Evolutionary conservation across 108 stramenopile genomes (phyloP), one percentile per base, ranked within the genome.

Genomic region (Chaetoceros tenuissimus): DNA sequence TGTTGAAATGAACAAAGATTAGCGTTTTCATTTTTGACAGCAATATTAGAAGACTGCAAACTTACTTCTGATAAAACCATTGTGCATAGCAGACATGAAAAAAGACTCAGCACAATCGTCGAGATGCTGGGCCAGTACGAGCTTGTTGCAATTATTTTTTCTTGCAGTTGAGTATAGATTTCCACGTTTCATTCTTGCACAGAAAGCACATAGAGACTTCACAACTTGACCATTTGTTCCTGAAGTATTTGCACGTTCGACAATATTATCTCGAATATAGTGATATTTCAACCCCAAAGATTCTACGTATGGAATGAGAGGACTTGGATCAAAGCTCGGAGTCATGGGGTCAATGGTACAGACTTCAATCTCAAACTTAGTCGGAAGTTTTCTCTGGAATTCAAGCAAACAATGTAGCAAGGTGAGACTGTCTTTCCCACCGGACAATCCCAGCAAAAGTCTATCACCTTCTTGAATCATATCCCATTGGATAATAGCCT

Each of bases 111-210:
- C 95, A 52, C 92, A 80, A 62, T 99, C 98, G 63, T 99, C 98
- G 19, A 98, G 64, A 60, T 99, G 97, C 77, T 98, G 98, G 18
- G 96, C 96, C 53, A 99, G 72, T 19, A 97, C 97, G 19, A 99
- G 75, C 62, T 94, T 94, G 60, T 94, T 95, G 73, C 89, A 94
- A 51, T 94, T 94, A 50, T 95, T 75, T 56, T 78, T 78, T 3
- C 94, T 61, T 22, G 95, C 96, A 65, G 77, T 84, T 1, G 79
- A 68, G 64, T 99, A 99, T 2, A 99, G 82, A 59, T 91, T 77
- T n/a, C 98, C 98, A 26, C 98, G 86, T 70, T 99, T 99, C 94
- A 97, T 96, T 28, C 97, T 70, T 21, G 96, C 93, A 65, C 98
- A 99, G 66, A 87, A 99, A 1, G 91, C 78, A 62, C 98, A 99